A percentile compares a stretch with the other conserved stretches of the same genome.
phyloP scores from a whole-genome alignment of 352 stramenopile species.

The Globisporangium nodosum region DNA sequence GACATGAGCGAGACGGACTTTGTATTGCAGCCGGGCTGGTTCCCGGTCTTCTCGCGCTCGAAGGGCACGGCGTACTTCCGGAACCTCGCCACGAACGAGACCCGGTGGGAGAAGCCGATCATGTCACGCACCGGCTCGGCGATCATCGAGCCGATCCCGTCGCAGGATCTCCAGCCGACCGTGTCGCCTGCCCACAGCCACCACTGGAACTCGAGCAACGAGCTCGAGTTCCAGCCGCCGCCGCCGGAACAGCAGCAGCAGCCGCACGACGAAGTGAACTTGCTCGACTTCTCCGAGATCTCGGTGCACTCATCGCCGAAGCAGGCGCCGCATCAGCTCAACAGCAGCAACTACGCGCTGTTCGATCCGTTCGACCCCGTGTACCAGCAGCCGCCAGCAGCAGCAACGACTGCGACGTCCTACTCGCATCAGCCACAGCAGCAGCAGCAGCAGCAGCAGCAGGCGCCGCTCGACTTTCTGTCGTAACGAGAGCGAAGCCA shows the following conservation, averaged over 20 bases:
- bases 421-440: slow-evolving; percentile 16
- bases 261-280: slow-evolving; percentile 29
- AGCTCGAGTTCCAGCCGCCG: slow-evolving; percentile 10
- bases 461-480: slow-evolving; percentile 35
- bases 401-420: slow-evolving; percentile 5
- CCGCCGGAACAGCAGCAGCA: background rate
- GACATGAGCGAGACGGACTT: slow-evolving; percentile 80
- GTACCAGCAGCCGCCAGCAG: slow-evolving; percentile 8
- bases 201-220: slow-evolving; percentile 3
- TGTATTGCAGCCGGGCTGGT: slow-evolving; percentile 71
- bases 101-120: slow-evolving; percentile 74
- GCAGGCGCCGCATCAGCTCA: slow-evolving; percentile 21
- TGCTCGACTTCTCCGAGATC: slow-evolving; percentile 69
- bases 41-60: slow-evolving; percentile 73
- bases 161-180: slow-evolving; percentile 11
- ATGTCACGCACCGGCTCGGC: slow-evolving; percentile 39
- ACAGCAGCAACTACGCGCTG: slow-evolving; percentile 5
- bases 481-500: slow-evolving; percentile 19
- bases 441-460: slow-evolving; percentile 14
- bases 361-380: slow-evolving; percentile 15
- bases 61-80: slow-evolving; percentile 71
- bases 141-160: slow-evolving; percentile 22
- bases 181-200: slow-evolving; percentile 5
- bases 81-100: slow-evolving; percentile 52
- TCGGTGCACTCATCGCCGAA: slow-evolving; percentile 40